Base-by-base conservation (phyloP, 768 basidiomycete genomes). In the Cystobasidium ongulense region DNA sequence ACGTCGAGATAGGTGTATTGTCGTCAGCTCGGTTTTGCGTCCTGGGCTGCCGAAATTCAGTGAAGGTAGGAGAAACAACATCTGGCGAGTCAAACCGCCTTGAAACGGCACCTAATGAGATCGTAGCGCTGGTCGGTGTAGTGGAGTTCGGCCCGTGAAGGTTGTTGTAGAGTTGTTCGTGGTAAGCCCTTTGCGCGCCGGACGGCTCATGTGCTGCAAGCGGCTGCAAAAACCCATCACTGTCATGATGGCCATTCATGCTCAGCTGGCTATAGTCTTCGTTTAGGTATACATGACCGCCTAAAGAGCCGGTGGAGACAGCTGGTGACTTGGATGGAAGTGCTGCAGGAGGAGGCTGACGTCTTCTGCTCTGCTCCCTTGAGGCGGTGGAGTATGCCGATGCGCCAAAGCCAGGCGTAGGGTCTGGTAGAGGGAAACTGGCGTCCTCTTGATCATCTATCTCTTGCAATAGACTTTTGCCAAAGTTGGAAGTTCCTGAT, bases 1-100 rank as follows among this genome's bases (percentile, higher is more conserved):
- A 84, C 0, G 96, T 99, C 79, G 96, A 97, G 82, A 97, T 97
- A 17, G 94, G 94, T 78, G 94, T 94, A 81, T 98, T 97, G 83
- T 95, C 92, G 82, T 98, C 95, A 15, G 85, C 82, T 11, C 84
- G 82, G 72, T 85, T 83, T 21, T 54, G 68, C 11, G 35, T 38
- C n/a, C 68, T n/a, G 1, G 68, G 35, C 35, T 54, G 27, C 18
- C 36, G 13, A 52, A 71, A 59, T 15, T 59, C 43, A 3, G 68
- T 31, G 31, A 27, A 59, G n/a, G 68, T 71, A 1, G 68, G 68
- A 8, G 68, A 71, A 10, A 43, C 38, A 3, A 67, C 13, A 33
- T 67, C 65, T 3, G 70, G 35, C 23, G 54, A 38, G 4, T 63
- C 21, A 21, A 50, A 50, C 31, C 8, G 59, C 13, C 33, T 5